Evolutionary conservation across 2,329 filamentous ascomycete genomes (phyloP), one percentile per base, ranked within the genome.

Genomic region (Neopestalotiopsis sp.): DNA sequence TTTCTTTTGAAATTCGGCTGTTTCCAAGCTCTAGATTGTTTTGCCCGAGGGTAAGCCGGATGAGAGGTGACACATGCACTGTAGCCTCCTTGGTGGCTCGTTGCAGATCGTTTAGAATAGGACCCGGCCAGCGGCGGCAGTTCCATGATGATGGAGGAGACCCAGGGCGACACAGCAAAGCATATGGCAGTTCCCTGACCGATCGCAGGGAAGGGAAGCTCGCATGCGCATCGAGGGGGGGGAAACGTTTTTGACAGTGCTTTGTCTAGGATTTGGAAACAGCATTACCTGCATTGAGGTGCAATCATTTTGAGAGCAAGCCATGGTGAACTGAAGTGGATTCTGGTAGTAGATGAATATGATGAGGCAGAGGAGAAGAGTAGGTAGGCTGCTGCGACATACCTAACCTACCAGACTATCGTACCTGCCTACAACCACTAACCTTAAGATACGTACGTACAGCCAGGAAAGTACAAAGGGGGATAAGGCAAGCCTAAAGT

Each of bases 401-500:
- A 28, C 24, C 24, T 28, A 28, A 7, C 34, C 34, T 38, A 38
- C 34, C 34, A 38, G 34, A 38, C 34, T 38, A 38, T 10, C 10
- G 34, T 38, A 10, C 34, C 24, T 28, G 24, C 24, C 24, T 28
- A 28, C 24, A 28, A 28, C 24, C 24, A 28, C 24, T 28, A 28
- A 28, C 24, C 24, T 28, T 28, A 28, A 28, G 24, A 28, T 52
- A 52, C 17, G 45, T 52, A 9, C 2, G 45, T n/a, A 20, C 12
- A 34, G n/a, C 10, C n/a, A 13, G 34, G 49, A 66, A 66, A 24
- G 34, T 10, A 38, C 34, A 38, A 24, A 17, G 40, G 40, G 20
- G 38, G 30, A 49, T 42, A 66, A 49, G 49, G 38, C 34, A 38
- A 38, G 34, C 12, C 45, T 66, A 58, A 49, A 32, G 40, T 66